A percentile compares a stretch with the other conserved stretches of the same genome.
Evolutionary conservation across 768 basidiomycete species (phyloP).

Genomic region (Paxillus ammoniavirescens): DNA sequence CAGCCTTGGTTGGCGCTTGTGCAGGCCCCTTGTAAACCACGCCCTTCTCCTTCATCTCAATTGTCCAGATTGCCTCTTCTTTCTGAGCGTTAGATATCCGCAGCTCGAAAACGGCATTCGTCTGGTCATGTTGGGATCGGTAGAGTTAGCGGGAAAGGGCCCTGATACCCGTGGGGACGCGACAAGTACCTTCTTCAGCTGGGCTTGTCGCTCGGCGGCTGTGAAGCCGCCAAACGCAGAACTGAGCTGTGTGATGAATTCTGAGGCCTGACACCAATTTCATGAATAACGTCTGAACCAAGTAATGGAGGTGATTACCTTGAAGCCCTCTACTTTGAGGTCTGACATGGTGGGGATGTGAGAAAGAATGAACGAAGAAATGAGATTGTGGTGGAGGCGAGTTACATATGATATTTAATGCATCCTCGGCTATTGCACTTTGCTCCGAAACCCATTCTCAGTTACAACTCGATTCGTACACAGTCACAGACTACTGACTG

Average conservation of each 20-base stretch:
- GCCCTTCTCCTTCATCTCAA: slow-evolving; percentile 88
- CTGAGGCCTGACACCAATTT: slow-evolving; percentile 53
- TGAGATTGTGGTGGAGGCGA: too few relatives aligned
- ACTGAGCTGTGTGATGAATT: slow-evolving; percentile 54
- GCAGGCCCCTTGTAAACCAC: slow-evolving; percentile 67
- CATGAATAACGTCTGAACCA: neutral
- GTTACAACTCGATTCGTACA: neutral
- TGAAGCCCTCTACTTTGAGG: slow-evolving; percentile 73
- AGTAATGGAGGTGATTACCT: slow-evolving; percentile 38
- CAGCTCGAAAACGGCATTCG: slow-evolving; percentile 86
- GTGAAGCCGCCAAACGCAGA: slow-evolving; percentile 50
- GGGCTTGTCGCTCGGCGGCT: slow-evolving; percentile 60
- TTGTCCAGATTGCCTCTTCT: slow-evolving; percentile 80
- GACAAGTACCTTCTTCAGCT: slow-evolving; percentile 70
- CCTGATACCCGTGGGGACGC: neutral
- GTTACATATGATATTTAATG: too few relatives aligned
- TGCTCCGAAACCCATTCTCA: too few relatives aligned
- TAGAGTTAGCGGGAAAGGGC: neutral
- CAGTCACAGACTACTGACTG: neutral
- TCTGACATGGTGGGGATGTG: slow-evolving; percentile 52
- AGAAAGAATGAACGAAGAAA: too few relatives aligned
- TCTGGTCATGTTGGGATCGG: slow-evolving; percentile 40
- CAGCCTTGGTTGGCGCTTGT: slow-evolving; percentile 56
- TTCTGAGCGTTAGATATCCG: slow-evolving; percentile 72
- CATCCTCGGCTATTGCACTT: too few relatives aligned